Percentiles rank a stretch among this genome's conserved stretches.
Conservation (phyloP, 2,329 filamentous ascomycete species). For the Phoma sp. region DNA sequence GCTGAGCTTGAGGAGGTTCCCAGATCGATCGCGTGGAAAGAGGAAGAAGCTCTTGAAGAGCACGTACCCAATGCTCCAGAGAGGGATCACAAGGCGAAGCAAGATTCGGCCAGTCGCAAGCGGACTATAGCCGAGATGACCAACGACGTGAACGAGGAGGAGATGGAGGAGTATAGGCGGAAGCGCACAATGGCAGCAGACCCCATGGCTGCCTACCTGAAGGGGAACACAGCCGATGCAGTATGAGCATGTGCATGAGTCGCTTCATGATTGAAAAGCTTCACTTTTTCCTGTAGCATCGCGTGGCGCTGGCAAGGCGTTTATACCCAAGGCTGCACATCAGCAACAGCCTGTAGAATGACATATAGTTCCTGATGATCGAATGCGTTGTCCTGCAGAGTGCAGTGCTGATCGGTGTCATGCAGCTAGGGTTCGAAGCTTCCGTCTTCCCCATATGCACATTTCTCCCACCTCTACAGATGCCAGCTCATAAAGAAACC, state of each 20-base stretch:
- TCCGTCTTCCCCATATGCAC: conserved; percentile 20
- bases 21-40: conserved; percentile 52
- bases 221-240: conserved; percentile 74
- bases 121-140: conserved; percentile 81
- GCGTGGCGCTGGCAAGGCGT: conserved; percentile 39
- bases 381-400: conserved; percentile 44
- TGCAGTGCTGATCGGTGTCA: conserved; percentile 38
- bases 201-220: conserved; percentile 82
- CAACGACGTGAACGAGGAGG: conserved; percentile 78
- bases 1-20: conserved; percentile 54
- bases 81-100: conserved; percentile 50
- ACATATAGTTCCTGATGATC: conserved; percentile 43
- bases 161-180: conserved; percentile 84
- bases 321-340: conserved; percentile 32
- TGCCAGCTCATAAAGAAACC: conserved; percentile 35
- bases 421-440: conserved; percentile 27
- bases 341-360: conserved; percentile 38
- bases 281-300: conserved; percentile 39
- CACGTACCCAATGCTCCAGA: conserved; percentile 56
- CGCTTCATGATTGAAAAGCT: conserved; percentile 23
- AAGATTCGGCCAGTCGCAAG: conserved; percentile 64
- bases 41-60: conserved; percentile 51
- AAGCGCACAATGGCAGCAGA: conserved; percentile 78
- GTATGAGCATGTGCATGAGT: conserved; percentile 40
- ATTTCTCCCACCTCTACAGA: conserved; percentile 23